These are phyloP conservation scores for Salix viminalis DNA, from an alignment of 345 rosid genomes.

Conservation along the genomic window DNA sequence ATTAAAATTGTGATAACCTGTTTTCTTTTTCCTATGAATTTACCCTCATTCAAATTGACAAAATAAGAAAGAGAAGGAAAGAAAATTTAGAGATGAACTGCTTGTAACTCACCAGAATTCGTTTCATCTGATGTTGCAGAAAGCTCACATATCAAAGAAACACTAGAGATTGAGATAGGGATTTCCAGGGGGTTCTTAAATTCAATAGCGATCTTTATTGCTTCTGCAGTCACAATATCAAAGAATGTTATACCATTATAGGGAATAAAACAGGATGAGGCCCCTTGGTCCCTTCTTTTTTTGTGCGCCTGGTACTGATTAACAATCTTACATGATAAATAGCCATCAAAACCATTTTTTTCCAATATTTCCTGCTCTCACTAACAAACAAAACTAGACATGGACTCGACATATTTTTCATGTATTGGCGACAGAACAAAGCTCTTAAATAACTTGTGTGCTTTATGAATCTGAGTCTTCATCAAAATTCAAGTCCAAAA, in stretches of 20 bases:
- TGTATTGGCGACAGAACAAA: not conserved
- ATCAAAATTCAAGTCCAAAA: not conserved
- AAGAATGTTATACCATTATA: not conserved
- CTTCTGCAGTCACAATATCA: conserved; percentile 48
- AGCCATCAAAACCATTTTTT: not conserved
- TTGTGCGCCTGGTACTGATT: not conserved
- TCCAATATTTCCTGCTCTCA: not conserved
- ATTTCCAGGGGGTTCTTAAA: conserved; percentile 80
- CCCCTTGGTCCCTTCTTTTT: not conserved
- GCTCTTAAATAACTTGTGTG: not conserved
- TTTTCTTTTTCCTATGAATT: not conserved
- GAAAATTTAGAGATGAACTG: conserved; percentile 20
- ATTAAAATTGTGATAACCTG: conserved; percentile 5
- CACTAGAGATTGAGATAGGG: conserved; percentile 58
- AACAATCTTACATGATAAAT: not conserved
- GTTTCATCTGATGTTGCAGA: conserved; percentile 52
- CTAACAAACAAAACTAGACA: not conserved
- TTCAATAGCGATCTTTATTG: conserved; percentile 67
- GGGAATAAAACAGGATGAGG: conserved; percentile 4
- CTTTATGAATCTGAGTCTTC: not conserved
- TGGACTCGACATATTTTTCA: not conserved
- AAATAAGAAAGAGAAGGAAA: conserved; percentile 3
- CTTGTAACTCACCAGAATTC: conserved; percentile 45
- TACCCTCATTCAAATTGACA: not conserved
- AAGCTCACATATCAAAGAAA: conserved; percentile 79